Evolutionary conservation across 352 stramenopile species (phyloP), one percentile per base, ranked within the genome.

Genomic region (Pythium dissotocum): DNA sequence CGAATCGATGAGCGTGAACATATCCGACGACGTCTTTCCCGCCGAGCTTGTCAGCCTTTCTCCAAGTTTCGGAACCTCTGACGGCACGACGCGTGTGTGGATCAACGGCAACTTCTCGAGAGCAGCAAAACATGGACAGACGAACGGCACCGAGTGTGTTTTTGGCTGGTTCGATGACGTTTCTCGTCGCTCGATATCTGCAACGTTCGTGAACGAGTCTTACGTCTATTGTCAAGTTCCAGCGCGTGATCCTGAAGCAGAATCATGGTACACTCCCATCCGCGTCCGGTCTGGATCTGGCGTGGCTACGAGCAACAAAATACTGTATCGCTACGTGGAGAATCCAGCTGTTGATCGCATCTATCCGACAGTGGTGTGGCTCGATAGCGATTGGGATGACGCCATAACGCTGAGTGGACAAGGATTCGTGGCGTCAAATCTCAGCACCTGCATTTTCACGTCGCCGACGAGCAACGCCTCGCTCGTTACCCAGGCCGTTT

Each of bases 221-320:
- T 73, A 54, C 54, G 61, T 61, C 1, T 28, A n/a, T 4, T 90
- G 82, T 53, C 13, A 65, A 38, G 56, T 79, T 28, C 74, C 78
- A 28, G 16, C 54, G n/a, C 69, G 63, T 65, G 33, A 64, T 46
- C 14, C 32, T 4, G 16, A 44, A 16, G 32, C 67, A 57, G 62
- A 21, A 5, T 62, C 51, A 10, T 71, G 61, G 63, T 68, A 78
- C 21, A n/a, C 83, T 8, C 72, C 75, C 8, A 38, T 88, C 1
- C 65, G 53, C 1, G 55, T 90, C 40, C 61, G 71, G 51, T 72
- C 67, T 2, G 62, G 28, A 4, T 72, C 42, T 7, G 42, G 49
- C 2, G 62, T 61, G 13, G 33, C 59, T 12, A 59, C 12, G 5
- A 90, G 79, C 59, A 86, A 87, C 21, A 44, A 14, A 5, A 28